Evolutionary conservation across 306 rosid genomes (phyloP), one percentile per base, ranked within the genome.

Genomic region (Carpinus fangiana): DNA sequence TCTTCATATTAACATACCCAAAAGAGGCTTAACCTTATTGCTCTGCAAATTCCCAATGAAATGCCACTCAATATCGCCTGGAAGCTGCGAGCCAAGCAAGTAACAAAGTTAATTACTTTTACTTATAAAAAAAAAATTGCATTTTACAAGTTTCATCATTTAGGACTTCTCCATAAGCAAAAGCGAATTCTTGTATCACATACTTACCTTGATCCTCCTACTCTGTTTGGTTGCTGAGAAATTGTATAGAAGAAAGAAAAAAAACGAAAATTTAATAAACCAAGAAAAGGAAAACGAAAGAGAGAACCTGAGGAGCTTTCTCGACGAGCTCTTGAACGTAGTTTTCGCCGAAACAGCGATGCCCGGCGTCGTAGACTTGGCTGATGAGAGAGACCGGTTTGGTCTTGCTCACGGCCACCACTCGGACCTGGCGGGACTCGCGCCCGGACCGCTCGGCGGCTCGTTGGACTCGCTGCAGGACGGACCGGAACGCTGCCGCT

Each of bases 331-430:
- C 98, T 75, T 91, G 96, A 76, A 92, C 98, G 81, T 95, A 95
- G 73, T 95, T 95, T 87, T 95, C 98, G 60, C 98, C 98, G 82
- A 95, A 95, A 86, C 82, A 81, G 52, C 92, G 93, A 70, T 88
- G 98, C 12, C 98, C 98, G n/a, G 95, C 91, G 43, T 92, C 93
- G 85, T 95, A 91, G 14, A 95, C 92, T 72, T 89, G 89, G 20
- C 84, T 90, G 85, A 92, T 67, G 70, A 83, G 71, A 52, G 97
- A 81, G 54, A 87, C 88, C 9, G 93, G 74, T 82, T 95, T 95
- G 46, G 96, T 95, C 83, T 95, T 95, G 87, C 98, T 91, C 52
- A 90, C 98, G 26, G 97, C 98, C 62, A 95, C 93, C 3, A 92
- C 86, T 12, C 93, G 92, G 45, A 95, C 62, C 69, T 82, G 82